Base-by-base conservation (phyloP, 345 rosid genomes). In the Jatropha curcas region DNA sequence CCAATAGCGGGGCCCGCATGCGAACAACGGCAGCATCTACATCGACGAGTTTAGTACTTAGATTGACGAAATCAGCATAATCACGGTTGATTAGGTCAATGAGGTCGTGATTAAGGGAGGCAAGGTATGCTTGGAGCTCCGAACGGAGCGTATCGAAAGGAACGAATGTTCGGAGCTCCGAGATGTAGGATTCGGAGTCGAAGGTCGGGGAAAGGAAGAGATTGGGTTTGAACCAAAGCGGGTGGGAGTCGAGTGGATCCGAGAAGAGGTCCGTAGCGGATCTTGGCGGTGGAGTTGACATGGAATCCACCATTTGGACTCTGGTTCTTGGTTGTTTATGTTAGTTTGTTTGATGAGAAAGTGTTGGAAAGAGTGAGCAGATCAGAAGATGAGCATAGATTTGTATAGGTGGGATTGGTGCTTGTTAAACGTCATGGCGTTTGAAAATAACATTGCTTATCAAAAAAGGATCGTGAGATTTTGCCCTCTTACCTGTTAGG, bases 81-180 rank as follows among this genome's bases (percentile, higher is more conserved):
- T 96, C 99, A 48, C 98, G 97, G 77, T 96, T 96, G 88, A 96
- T 93, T 72, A 96, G 92, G 76, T 96, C 99, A 64, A 96, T 87
- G 51, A 96, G 90, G 77, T 96, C 99, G 70, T 90, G 93, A 77
- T 93, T 93, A 55, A 96, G 97, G 72, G 98, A 91, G 43, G 98
- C 84, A 22, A 91, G 88, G 79, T 93, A 92, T 2, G 89, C 63
- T 17, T 86, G 96, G 80, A 95, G 97, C 89, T 95, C 94, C 41
- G 94, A 88, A 60, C 99, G 93, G 81, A 92, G 97, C 48, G 98
- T 91, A 67, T 88, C 94, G 74, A 91, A 91, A 14, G 99, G 99
- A 46, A 95, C 98, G 73, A 95, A 95, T 14, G 98, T 91, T 5
- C 98, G 90, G 82, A 92, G 97, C 88, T 95, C 98, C 24, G 93